These are phyloP conservation scores for Tulasnella sp. DNA, from an alignment of 768 basidiomycete genomes.

Conservation along the genomic window DNA sequence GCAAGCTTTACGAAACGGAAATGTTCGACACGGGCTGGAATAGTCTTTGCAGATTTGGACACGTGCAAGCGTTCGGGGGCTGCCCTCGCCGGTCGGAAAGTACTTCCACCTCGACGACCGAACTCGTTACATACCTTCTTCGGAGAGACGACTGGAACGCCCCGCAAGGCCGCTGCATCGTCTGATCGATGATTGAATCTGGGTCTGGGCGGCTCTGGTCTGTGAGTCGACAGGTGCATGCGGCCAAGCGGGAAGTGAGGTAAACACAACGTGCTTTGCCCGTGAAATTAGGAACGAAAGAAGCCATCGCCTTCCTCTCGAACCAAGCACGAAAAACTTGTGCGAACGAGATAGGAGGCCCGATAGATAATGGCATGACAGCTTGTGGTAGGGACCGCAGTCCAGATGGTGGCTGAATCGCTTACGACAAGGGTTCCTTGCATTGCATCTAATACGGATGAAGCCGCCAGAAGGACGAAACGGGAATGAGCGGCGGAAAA, in stretches of 20 bases:
- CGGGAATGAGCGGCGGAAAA: not conserved
- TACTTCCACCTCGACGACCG: not conserved
- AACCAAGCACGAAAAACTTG: not conserved
- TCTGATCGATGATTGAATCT: not conserved
- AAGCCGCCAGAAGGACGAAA: not conserved
- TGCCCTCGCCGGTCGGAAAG: not conserved
- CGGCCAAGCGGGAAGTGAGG: not conserved
- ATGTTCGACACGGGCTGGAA: not conserved
- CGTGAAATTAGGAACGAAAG: not conserved
- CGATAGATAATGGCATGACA: not conserved
- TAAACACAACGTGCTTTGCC: not conserved
- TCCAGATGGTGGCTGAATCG: not conserved
- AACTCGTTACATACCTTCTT: not conserved
- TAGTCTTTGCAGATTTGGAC: not conserved
- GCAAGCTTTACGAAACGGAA: not conserved
- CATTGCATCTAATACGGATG: not conserved
- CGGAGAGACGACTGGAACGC: not conserved
- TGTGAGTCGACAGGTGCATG: not conserved
- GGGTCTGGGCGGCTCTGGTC: not conserved
- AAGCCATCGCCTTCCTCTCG: not conserved
- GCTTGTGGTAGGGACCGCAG: not conserved
- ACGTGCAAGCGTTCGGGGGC: not conserved
- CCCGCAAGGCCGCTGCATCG: not conserved
- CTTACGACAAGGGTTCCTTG: not conserved
- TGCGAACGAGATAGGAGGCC: not conserved